These are phyloP conservation scores for Allomyces javanicus DNA, from an alignment of 192 early-diverging fungal genomes.

Conservation along the genomic window DNA sequence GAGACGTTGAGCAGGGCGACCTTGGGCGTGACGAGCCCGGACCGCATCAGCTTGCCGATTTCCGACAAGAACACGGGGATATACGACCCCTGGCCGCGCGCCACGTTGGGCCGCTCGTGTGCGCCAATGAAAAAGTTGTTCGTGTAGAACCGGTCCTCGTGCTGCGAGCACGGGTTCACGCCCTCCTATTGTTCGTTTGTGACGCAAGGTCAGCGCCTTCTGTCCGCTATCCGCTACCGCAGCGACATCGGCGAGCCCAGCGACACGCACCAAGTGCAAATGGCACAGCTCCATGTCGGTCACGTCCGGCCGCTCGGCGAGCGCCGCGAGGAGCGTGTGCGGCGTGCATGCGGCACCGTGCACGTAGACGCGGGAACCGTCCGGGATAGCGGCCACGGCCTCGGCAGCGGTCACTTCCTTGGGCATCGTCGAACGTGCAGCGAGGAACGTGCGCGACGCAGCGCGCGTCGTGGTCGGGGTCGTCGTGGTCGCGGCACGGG, in stretches of 20 bases:
- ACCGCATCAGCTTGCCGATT: conserved; percentile 13
- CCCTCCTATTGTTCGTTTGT: too few species aligned
- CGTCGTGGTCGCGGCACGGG: too few species aligned
- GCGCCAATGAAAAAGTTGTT: conserved; percentile 27
- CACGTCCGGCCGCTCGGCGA: conserved; percentile 13
- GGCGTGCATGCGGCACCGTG: conserved; percentile 18
- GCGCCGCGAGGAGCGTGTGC: conserved; percentile 7
- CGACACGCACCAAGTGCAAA: conserved; percentile 14
- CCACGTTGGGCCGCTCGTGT: conserved; percentile 15
- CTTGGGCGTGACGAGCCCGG: conserved; percentile 12
- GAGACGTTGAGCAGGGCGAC: conserved; percentile 27
- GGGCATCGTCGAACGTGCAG: background rate
- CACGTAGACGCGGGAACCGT: conserved; percentile 16
- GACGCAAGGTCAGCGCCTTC: too few species aligned
- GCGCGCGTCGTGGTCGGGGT: too few species aligned
- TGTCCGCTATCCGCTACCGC: too few species aligned
- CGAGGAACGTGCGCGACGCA: too few species aligned
- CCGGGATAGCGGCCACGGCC: conserved; percentile 16
- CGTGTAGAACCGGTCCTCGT: conserved; percentile 13
- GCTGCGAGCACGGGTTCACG: background rate
- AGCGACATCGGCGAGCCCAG: too few species aligned
- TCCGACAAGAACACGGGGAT: conserved; percentile 20
- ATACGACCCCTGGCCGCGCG: conserved; percentile 10
- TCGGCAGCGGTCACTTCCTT: conserved; percentile 12
- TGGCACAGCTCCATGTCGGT: conserved; percentile 17